Percentiles rank a stretch among this genome's conserved stretches.
These are phyloP conservation scores for Clarireedia homoeocarpa DNA, from an alignment of 2,329 filamentous ascomycete genomes.

Conservation along the genomic window DNA sequence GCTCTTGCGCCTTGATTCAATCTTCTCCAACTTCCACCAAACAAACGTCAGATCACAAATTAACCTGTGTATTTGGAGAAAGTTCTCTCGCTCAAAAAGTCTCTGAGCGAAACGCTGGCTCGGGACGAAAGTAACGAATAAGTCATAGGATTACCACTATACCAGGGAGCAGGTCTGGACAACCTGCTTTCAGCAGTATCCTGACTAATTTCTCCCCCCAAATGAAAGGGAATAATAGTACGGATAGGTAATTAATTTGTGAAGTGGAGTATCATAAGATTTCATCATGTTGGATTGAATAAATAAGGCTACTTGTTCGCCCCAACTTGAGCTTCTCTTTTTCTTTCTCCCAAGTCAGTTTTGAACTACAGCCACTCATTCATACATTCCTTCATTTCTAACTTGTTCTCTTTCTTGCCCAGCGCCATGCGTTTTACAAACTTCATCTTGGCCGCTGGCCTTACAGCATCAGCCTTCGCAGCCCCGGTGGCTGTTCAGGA, in stretches of 20 bases:
- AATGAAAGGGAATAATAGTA: background rate
- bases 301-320: background rate
- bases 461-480: slow-evolving; percentile 7
- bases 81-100: background rate
- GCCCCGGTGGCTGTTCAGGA: slow-evolving; percentile 5
- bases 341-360: background rate
- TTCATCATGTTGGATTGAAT: background rate
- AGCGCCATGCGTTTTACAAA: slow-evolving; percentile 8
- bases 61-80: background rate
- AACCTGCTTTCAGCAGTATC: background rate
- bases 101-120: slow-evolving; percentile 1
- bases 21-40: background rate
- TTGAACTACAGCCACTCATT: slow-evolving; percentile 1
- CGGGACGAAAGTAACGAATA: background rate
- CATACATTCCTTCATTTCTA: background rate
- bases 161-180: background rate
- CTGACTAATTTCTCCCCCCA: background rate
- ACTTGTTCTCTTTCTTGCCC: background rate
- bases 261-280: background rate
- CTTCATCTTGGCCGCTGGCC: slow-evolving; percentile 5
- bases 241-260: background rate
- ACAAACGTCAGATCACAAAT: background rate
- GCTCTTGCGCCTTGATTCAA: background rate
- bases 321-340: background rate
- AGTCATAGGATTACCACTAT: background rate